Percentiles rank a stretch among this genome's conserved stretches.
phyloP scores from a whole-genome alignment of 140 eudicot species.

The Anethum foeniculum region DNA sequence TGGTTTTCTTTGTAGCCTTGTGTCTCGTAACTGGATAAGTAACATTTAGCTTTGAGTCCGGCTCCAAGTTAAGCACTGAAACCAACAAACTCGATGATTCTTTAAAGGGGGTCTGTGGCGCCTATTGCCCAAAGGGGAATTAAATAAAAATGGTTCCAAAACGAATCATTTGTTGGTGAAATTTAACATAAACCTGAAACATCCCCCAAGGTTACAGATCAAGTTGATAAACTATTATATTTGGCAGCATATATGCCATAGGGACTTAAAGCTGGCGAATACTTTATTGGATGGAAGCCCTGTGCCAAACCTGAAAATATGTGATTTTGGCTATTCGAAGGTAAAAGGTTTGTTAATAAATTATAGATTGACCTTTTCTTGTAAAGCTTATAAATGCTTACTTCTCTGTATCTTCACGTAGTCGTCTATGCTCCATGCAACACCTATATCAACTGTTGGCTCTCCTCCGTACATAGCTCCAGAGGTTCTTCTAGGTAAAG shows the following conservation, averaged over 20 bases:
- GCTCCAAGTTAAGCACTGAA: background rate
- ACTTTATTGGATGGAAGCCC: slow-evolving; percentile 95
- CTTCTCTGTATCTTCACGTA: slow-evolving; percentile 4
- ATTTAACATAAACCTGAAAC: background rate
- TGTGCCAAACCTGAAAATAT: slow-evolving; percentile 83
- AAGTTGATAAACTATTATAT: background rate
- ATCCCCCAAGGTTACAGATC: background rate
- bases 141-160: background rate
- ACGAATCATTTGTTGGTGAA: background rate
- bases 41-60: background rate
- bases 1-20: background rate
- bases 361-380: background rate
- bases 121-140: background rate
- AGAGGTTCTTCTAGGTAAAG: slow-evolving; percentile 56
- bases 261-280: slow-evolving; percentile 88
- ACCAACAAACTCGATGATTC: background rate
- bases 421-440: slow-evolving; percentile 93
- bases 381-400: background rate
- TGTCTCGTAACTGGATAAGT: background rate
- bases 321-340: slow-evolving; percentile 98
- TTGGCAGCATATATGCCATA: slow-evolving; percentile 80
- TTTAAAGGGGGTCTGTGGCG: background rate
- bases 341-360: slow-evolving; percentile 13
- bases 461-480: slow-evolving; percentile 93
- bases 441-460: slow-evolving; percentile 84